Conservation (phyloP, 1,284 basidiomycete genomes). For the Anthracocystis panici-leucophaei region DNA sequence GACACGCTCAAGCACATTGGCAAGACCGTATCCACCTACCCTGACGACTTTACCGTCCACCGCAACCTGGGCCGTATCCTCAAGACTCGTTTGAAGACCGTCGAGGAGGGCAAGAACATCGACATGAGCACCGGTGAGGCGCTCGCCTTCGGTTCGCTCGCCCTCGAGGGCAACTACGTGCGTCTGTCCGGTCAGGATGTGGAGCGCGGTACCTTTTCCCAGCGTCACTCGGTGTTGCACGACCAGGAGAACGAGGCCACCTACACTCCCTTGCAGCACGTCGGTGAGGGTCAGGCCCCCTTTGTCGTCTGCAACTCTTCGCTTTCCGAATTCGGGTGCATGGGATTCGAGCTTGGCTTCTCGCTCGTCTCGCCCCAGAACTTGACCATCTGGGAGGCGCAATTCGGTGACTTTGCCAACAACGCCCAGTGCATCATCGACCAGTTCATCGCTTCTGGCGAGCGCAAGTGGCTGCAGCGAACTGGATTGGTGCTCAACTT, state of each 20-base stretch:
- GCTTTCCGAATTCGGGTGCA: slow-evolving; percentile 91
- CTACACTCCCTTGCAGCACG: slow-evolving; percentile 89
- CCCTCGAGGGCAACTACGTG: slow-evolving; percentile 92
- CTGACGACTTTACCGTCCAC: slow-evolving; percentile 86
- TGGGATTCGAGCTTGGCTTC: slow-evolving; percentile 98
- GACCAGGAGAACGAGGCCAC: slow-evolving; percentile 93
- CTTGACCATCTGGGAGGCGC: slow-evolving; percentile 96
- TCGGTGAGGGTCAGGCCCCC: slow-evolving; percentile 85
- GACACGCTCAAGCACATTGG: slow-evolving; percentile 87
- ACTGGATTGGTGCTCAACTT: slow-evolving; percentile 91
- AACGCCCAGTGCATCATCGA: slow-evolving; percentile 96
- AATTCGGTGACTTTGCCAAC: slow-evolving; percentile 90
- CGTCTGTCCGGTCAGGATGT: slow-evolving; percentile 98
- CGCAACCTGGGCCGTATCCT: slow-evolving; percentile 95
- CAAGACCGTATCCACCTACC: slow-evolving; percentile 85
- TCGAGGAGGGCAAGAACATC: slow-evolving; percentile 90
- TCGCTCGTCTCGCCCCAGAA: slow-evolving; percentile 95
- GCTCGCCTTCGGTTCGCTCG: slow-evolving; percentile 92
- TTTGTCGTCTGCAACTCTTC: slow-evolving; percentile 98
- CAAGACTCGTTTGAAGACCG: slow-evolving; percentile 84
- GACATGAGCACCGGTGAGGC: slow-evolving; percentile 99
- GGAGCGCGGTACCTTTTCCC: slow-evolving; percentile 99
- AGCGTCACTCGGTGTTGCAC: slow-evolving; percentile 95
- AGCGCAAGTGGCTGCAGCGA: slow-evolving; percentile 97
- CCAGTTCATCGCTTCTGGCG: slow-evolving; percentile 97